phyloP scores from a whole-genome alignment of 306 rosid species.

The Vigna unguiculata region DNA sequence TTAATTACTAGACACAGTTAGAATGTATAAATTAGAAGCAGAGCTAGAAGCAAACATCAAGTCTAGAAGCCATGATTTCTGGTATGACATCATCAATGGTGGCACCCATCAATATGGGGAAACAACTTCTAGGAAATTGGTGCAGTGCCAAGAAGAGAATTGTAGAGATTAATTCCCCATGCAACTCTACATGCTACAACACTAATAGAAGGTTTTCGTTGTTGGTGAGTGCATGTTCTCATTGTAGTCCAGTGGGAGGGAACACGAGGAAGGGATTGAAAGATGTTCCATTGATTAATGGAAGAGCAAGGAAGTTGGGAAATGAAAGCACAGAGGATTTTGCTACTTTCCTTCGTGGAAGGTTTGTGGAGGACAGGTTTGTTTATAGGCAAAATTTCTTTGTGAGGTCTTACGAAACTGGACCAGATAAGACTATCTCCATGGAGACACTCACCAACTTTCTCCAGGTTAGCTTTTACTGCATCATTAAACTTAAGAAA shows the following conservation, averaged over 20 bases:
- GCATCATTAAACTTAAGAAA: neutral
- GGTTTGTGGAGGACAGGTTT: conserved; percentile 61
- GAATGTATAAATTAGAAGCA: neutral
- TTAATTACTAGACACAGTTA: neutral
- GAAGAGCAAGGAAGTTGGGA: neutral
- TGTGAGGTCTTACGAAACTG: conserved; percentile 65
- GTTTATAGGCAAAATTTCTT: conserved; percentile 38
- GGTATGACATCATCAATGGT: conserved; percentile 52
- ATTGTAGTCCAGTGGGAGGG: neutral
- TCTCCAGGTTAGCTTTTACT: conserved; percentile 55
- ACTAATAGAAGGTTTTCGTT: conserved; percentile 21
- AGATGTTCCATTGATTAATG: neutral
- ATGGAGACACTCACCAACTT: conserved; percentile 67
- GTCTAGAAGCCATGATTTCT: neutral
- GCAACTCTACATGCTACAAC: neutral
- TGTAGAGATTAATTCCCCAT: neutral
- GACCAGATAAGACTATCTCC: conserved; percentile 66
- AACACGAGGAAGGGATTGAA: conserved; percentile 39
- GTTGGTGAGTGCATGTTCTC: conserved; percentile 20
- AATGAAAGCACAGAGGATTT: conserved; percentile 36
- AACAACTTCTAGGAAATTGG: conserved; percentile 31
- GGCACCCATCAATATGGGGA: conserved; percentile 15
- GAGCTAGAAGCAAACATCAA: neutral
- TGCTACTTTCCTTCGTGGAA: conserved; percentile 57
- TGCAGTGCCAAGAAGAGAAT: conserved; percentile 29